Evolutionary conservation across 495 filamentous ascomycete genomes (phyloP).

Genomic region (Penicillium atrosanguineum): DNA sequence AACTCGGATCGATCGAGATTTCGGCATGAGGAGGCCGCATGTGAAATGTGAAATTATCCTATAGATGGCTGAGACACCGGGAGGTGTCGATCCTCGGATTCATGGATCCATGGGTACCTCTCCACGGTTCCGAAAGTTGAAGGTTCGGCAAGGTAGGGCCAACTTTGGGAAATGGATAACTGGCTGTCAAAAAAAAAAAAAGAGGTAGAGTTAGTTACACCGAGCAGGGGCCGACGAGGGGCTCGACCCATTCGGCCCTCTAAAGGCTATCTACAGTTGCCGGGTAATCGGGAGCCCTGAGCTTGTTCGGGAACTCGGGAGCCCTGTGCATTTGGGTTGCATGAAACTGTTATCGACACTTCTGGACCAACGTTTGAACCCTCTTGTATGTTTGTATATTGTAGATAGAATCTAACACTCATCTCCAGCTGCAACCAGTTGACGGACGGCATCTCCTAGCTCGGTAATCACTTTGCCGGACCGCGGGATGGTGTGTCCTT

Average conservation of each 20-base stretch:
- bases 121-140: background rate
- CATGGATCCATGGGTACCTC: background rate
- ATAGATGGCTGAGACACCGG: background rate
- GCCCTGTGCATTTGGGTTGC: background rate
- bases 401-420: background rate
- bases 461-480: conserved; percentile 35
- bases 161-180: background rate
- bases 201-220: background rate
- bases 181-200: background rate
- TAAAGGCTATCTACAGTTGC: too few relatives aligned
- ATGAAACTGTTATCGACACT: background rate
- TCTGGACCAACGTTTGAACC: background rate
- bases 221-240: background rate
- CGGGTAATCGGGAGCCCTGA: too few relatives aligned
- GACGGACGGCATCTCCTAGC: conserved; percentile 23
- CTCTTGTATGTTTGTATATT: background rate
- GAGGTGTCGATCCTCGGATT: background rate
- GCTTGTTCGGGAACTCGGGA: background rate
- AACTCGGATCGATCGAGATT: background rate
- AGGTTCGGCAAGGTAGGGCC: background rate
- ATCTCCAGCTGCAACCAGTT: conserved; percentile 14
- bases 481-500: conserved; percentile 55
- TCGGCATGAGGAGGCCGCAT: background rate
- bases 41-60: background rate
- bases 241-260: background rate